These are phyloP conservation scores for Smittium culicis DNA, from an alignment of 371 early-diverging fungal genomes.

Conservation along the genomic window DNA sequence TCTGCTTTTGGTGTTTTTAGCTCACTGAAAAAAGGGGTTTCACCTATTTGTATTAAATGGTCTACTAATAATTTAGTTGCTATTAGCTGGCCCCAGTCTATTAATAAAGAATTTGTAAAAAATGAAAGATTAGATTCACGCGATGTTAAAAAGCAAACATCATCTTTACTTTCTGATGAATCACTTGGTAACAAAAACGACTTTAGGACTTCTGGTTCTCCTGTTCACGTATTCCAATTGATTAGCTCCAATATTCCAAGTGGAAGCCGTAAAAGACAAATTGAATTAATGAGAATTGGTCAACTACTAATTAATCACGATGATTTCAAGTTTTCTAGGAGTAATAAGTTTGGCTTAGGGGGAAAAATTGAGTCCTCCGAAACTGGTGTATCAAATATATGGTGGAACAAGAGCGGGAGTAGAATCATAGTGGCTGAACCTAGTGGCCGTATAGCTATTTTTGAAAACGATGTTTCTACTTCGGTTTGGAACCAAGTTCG, in stretches of 20 bases:
- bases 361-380: not conserved
- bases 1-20: not conserved
- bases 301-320: not conserved
- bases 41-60: not conserved
- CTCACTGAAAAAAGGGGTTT: not conserved
- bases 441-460: not conserved
- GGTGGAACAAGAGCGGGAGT: not conserved
- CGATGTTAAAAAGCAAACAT: not conserved
- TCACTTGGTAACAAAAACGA: not conserved
- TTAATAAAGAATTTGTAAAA: not conserved
- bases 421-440: not conserved
- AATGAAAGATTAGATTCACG: not conserved
- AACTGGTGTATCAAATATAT: not conserved
- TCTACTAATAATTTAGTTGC: not conserved
- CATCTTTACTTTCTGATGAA: not conserved
- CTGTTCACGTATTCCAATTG: not conserved
- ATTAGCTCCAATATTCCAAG: not conserved
- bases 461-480: not conserved
- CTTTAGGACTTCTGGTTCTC: not conserved
- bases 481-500: not conserved
- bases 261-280: not conserved
- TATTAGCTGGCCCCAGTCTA: not conserved
- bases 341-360: not conserved
- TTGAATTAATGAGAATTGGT: not conserved
- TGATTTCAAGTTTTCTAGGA: not conserved